A percentile compares a stretch with the other conserved stretches of the same genome.
Conservation (phyloP, 164 flowering plant genomes). For the Protea cynaroides region DNA sequence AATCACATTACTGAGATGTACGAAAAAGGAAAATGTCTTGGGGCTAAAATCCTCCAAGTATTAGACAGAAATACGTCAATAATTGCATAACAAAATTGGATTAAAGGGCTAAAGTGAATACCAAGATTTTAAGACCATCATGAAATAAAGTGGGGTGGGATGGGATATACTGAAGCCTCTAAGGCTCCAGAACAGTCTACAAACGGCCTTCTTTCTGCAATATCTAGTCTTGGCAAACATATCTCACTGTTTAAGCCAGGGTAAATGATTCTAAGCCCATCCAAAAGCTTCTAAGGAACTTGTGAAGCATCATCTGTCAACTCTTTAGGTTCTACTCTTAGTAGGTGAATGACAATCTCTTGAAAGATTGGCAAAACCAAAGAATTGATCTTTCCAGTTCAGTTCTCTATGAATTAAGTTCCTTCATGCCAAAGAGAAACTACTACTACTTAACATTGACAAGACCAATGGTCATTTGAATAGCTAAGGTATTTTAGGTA, state of each 20-base stretch:
- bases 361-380: background rate
- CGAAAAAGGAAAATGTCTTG: too few species aligned
- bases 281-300: background rate
- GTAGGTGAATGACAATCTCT: background rate
- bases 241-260: background rate
- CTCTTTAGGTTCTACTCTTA: background rate
- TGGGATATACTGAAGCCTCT: too few species aligned
- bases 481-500: background rate
- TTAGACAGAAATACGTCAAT: too few species aligned
- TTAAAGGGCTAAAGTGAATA: too few species aligned
- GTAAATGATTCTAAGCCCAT: background rate
- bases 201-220: slow-evolving; percentile 3
- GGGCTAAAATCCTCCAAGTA: too few species aligned
- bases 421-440: slow-evolving; percentile 2
- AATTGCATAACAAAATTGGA: too few species aligned
- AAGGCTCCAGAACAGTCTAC: background rate
- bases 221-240: background rate
- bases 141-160: too few species aligned
- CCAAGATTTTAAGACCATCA: too few species aligned
- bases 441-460: background rate
- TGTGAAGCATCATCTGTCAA: too few species aligned
- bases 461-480: background rate
- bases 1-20: too few species aligned
- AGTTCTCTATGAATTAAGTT: background rate
- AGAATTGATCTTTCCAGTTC: background rate